Base-by-base conservation (phyloP, 140 eudicot species). In the Oenanthe javanica region DNA sequence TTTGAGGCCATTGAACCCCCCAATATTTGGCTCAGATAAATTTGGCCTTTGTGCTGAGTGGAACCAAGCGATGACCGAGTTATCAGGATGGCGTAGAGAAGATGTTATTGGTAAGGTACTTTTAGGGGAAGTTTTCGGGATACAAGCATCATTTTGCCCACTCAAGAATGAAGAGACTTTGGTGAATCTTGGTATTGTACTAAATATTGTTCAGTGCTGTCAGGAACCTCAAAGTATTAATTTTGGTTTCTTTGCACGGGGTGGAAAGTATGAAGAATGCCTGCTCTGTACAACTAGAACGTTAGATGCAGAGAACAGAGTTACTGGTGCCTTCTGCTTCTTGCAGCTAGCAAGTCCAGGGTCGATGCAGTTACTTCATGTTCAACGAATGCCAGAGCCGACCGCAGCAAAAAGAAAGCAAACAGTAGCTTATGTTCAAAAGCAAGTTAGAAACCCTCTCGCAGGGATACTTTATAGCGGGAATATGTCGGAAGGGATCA, bases 1-100 rank as follows among this genome's bases (percentile, higher is more conserved):
- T 80, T 94, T 96, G 12, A 91, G 89, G 87, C 97, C 97, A 13
- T 74, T 94, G 36, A 94, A 91, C 71, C 97, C 98, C 57, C 98
- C 98, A 13, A 90, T 94, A 75, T 94, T 94, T 86, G 96, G 98
- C 80, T 85, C 96, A 21, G 94, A 94, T 81, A 91, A 94, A 74
- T 94, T 90, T 48, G 98, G 97, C 64, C 90, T 96, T 96, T 63
- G 70, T 16, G 31, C 10, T 63, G 70, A 63, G 31, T 63, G 70
- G 70, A 63, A 63, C 70, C 70, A 63, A 63, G 70, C 38, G 9
- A 63, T 63, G 70, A 25, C 15, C 0, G 70, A 63, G 38, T 63
- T 63, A 63, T 63, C 70, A 63, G 70, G 70, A 63, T 63, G 38
- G 70, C 12, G 38, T 7, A 63, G 38, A 63, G 70, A 63, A 21